Percentiles rank a stretch among this genome's conserved stretches.
These are phyloP conservation scores for Microbotryum lychnidis-dioicae DNA, from an alignment of 1,284 basidiomycete genomes.

Conservation along the genomic window DNA sequence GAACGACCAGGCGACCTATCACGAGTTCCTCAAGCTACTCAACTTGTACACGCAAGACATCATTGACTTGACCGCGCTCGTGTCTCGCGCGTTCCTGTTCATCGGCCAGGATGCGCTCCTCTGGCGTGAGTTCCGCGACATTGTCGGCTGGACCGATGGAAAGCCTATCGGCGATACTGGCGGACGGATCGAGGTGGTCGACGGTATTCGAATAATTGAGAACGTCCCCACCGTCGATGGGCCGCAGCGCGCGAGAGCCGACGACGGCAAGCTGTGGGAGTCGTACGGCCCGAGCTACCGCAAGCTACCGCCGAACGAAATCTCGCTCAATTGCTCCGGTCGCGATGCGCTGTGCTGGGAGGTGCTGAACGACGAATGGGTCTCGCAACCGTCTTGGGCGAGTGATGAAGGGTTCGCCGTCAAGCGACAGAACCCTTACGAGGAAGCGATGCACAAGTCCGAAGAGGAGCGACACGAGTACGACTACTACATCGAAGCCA, in stretches of 20 bases:
- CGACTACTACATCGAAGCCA: conserved; percentile 90
- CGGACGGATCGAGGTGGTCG: conserved; percentile 28
- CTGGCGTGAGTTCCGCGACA: conserved; percentile 73
- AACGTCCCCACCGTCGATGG: conserved; percentile 39
- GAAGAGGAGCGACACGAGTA: conserved; percentile 99
- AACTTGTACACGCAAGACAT: conserved; percentile 89
- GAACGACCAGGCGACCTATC: conserved; percentile 71
- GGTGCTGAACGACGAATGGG: conserved; percentile 93
- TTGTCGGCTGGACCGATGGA: conserved; percentile 56
- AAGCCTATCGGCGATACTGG: conserved; percentile 23
- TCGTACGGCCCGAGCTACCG: conserved; percentile 82
- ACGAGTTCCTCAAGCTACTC: conserved; percentile 89
- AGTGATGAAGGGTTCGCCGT: conserved; percentile 90
- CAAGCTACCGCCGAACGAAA: conserved; percentile 79
- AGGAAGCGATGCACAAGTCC: conserved; percentile 90
- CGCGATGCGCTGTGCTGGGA: conserved; percentile 92
- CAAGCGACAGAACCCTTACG: conserved; percentile 95
- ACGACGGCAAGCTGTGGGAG: conserved; percentile 37
- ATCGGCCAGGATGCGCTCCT: conserved; percentile 67
- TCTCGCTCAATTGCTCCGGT: conserved; percentile 82
- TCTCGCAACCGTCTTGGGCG: conserved; percentile 95
- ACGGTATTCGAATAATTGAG: conserved; percentile 36
- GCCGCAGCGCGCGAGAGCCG: conserved; percentile 29
- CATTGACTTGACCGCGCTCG: conserved; percentile 73
- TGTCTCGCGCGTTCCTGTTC: conserved; percentile 71